Percentiles rank a stretch among this genome's conserved stretches.
phyloP scores from a whole-genome alignment of 1,284 basidiomycete genomes.

The Phellinidium pouzarii region DNA sequence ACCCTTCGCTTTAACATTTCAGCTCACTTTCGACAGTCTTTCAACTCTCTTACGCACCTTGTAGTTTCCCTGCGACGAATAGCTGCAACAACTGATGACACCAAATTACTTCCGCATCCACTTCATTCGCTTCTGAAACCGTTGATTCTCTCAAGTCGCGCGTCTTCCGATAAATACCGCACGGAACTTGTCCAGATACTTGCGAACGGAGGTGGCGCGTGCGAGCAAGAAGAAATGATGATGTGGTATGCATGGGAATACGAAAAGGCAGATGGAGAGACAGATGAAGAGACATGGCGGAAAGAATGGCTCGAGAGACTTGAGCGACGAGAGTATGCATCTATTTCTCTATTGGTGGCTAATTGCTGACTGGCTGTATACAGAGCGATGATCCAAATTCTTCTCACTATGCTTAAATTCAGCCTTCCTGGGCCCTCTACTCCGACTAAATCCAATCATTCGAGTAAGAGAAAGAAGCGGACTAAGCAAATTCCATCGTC shows the following conservation, averaged over 20 bases:
- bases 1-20: background rate
- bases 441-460: constrained; percentile 7
- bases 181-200: constrained; percentile 53
- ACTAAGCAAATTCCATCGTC: constrained; percentile 27
- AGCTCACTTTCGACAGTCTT: constrained; percentile 39
- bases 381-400: constrained; percentile 67
- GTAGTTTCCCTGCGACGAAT: constrained; percentile 49
- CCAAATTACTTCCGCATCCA: constrained; percentile 36
- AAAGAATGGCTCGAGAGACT: constrained; percentile 51
- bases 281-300: constrained; percentile 42
- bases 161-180: constrained; percentile 55
- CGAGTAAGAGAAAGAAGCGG: constrained; percentile 27
- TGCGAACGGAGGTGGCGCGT: constrained; percentile 45
- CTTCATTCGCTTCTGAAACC: constrained; percentile 51
- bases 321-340: constrained; percentile 63
- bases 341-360: constrained; percentile 1
- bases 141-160: constrained; percentile 51
- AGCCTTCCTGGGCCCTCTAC: constrained; percentile 46
- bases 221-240: constrained; percentile 59
- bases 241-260: constrained; percentile 65
- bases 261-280: constrained; percentile 39
- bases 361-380: background rate
- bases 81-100: constrained; percentile 23
- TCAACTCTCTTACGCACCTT: constrained; percentile 55
- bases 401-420: constrained; percentile 58